These are phyloP conservation scores for Pseudognaphalium luteoalbum DNA, from an alignment of 129 eudicot genomes.

Conservation along the genomic window DNA sequence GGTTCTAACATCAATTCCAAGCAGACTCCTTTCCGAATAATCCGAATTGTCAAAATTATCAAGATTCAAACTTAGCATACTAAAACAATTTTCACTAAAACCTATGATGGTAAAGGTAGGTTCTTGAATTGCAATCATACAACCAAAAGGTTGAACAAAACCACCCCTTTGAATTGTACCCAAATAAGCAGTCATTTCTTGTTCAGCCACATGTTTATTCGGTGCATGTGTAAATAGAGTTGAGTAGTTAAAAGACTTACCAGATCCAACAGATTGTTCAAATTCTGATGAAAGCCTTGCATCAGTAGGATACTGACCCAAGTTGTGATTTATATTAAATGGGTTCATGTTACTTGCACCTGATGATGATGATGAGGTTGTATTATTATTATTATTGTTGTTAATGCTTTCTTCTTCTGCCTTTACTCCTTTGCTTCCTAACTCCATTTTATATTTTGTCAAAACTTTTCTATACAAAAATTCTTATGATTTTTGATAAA, in stretches of 20 bases:
- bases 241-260: slow-evolving; percentile 63
- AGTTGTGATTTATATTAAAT: slow-evolving; percentile 11
- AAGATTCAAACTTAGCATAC: slow-evolving; percentile 50
- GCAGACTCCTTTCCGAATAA: slow-evolving; percentile 26
- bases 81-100: slow-evolving; percentile 60
- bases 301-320: slow-evolving; percentile 59
- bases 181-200: slow-evolving; percentile 59
- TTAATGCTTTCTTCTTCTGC: slow-evolving; percentile 27
- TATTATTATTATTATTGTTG: slow-evolving; percentile 15
- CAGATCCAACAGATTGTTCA: slow-evolving; percentile 63
- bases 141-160: slow-evolving; percentile 66
- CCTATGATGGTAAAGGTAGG: slow-evolving; percentile 52
- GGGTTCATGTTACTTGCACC: slow-evolving; percentile 41
- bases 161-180: slow-evolving; percentile 71
- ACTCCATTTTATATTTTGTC: slow-evolving; percentile 18
- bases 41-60: slow-evolving; percentile 20
- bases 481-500: slow-evolving; percentile 15
- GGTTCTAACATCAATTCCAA: slow-evolving; percentile 70
- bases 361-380: slow-evolving; percentile 52
- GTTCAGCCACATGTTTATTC: slow-evolving; percentile 32
- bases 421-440: slow-evolving; percentile 20
- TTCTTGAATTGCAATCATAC: slow-evolving; percentile 69
- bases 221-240: slow-evolving; percentile 36
- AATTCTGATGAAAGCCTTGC: slow-evolving; percentile 58
- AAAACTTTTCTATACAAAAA: slow-evolving; percentile 11